phyloP scores from a whole-genome alignment of 805 yeast genomes.

The Metschnikowia santaceciliae region DNA sequence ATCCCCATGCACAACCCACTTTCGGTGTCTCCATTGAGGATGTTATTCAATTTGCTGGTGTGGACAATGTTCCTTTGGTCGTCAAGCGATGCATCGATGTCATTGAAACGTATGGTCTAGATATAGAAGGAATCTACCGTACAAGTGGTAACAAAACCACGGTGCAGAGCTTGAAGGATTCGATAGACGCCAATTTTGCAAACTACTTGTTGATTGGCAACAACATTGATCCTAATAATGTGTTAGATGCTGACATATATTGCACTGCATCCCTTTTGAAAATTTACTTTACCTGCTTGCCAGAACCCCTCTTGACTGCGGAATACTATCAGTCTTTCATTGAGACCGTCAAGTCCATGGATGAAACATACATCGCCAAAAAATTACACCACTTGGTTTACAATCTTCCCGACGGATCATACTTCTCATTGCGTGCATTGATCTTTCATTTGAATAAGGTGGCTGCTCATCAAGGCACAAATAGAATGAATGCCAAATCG shows the following conservation, averaged over 20 bases:
- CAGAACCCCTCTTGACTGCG: conserved; percentile 76
- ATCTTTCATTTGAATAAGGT: conserved; percentile 82
- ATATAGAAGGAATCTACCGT: conserved; percentile 86
- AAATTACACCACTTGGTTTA: conserved; percentile 86
- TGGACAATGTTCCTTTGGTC: conserved; percentile 86
- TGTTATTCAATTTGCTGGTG: conserved; percentile 70
- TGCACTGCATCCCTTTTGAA: conserved; percentile 86
- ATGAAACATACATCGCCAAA: conserved; percentile 49
- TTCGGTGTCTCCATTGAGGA: conserved; percentile 84
- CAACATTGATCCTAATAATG: conserved; percentile 36
- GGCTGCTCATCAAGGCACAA: conserved; percentile 53
- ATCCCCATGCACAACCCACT: conserved; percentile 39
- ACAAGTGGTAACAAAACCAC: conserved; percentile 75
- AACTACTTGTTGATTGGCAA: conserved; percentile 46
- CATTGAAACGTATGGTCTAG: conserved; percentile 78
- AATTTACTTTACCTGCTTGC: conserved; percentile 76
- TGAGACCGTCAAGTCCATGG: conserved; percentile 55
- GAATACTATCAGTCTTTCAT: conserved; percentile 61
- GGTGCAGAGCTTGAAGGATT: conserved; percentile 65
- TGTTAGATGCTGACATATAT: conserved; percentile 77
- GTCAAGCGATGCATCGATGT: conserved; percentile 86
- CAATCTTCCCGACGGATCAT: conserved; percentile 90
- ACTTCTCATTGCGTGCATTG: conserved; percentile 82
- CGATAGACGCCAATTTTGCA: conserved; percentile 73
- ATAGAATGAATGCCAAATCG: conserved; percentile 79